A percentile compares a stretch with the other conserved stretches of the same genome.
phyloP scores from a whole-genome alignment of 257 asterid species.

The Perilla frutescens region DNA sequence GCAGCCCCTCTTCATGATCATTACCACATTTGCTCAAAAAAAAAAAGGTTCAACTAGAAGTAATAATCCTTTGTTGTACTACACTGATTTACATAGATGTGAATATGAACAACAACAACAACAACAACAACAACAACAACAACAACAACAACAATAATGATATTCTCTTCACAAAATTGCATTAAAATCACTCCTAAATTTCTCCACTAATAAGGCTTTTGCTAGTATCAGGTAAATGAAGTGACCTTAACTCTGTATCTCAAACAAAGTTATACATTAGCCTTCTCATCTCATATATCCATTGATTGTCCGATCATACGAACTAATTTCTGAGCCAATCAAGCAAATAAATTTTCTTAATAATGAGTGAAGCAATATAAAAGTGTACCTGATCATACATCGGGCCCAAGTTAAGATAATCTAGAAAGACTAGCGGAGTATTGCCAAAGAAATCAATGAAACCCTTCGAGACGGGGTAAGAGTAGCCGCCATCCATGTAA shows the following conservation, averaged over 20 bases:
- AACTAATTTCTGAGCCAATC: background rate
- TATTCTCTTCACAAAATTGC: too few species aligned
- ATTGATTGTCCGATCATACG: conserved; percentile 2
- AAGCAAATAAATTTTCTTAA: background rate
- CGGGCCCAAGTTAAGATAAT: conserved; percentile 55
- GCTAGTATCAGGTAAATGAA: background rate
- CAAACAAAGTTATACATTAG: conserved; percentile 13
- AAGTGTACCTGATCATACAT: conserved; percentile 62
- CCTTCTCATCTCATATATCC: background rate
- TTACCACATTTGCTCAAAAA: conserved; percentile 4
- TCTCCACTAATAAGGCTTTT: background rate
- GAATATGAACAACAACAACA: background rate
- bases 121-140: too few species aligned
- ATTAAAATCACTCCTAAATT: background rate
- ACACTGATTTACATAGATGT: background rate
- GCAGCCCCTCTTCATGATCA: background rate
- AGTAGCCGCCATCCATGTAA: conserved; percentile 58
- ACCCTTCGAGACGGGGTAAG: conserved; percentile 59
- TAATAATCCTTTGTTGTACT: background rate
- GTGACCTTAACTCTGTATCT: background rate
- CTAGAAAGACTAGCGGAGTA: conserved; percentile 50
- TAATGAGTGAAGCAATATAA: conserved; percentile 1
- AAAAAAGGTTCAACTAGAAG: too few species aligned
- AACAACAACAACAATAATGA: too few species aligned
- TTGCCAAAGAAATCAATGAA: conserved; percentile 58